Percentiles rank a stretch among this genome's conserved stretches.
Evolutionary conservation across 169 alveolate genomes (phyloP).

Genomic region (Neospora caninum): DNA sequence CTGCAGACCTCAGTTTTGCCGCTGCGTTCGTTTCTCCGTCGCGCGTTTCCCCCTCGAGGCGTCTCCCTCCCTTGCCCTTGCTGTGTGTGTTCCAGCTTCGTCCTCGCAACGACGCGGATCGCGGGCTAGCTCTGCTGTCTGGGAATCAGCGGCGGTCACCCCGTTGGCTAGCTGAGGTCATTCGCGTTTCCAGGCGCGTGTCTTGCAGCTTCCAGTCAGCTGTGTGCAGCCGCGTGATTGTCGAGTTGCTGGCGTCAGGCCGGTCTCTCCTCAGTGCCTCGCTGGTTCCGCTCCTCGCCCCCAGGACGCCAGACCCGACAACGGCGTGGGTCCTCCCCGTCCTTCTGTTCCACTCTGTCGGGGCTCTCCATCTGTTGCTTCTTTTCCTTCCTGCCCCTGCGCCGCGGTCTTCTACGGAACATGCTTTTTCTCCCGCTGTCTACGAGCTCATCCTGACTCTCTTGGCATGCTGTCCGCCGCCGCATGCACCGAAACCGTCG

Average conservation of each 20-base stretch:
- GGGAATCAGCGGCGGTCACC: not conserved
- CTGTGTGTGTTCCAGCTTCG: not conserved
- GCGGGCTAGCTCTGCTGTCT: not conserved
- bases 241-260: not conserved
- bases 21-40: not conserved
- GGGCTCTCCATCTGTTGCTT: not conserved
- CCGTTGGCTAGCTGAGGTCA: not conserved
- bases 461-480: conserved; percentile 7
- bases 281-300: not conserved
- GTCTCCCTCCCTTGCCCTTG: not conserved
- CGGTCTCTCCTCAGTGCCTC: not conserved
- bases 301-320: not conserved
- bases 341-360: conserved; percentile 2
- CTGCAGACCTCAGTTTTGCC: not conserved
- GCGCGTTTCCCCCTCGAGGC: not conserved
- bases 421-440: not conserved
- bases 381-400: not conserved
- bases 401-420: not conserved
- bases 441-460: conserved; percentile 21
- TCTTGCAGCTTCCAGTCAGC: not conserved
- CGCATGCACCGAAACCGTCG: not conserved
- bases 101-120: conserved; percentile 4
- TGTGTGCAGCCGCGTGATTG: not conserved
- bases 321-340: not conserved
- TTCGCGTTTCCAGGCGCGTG: not conserved